A percentile compares a stretch with the other conserved stretches of the same genome.
phyloP scores from a whole-genome alignment of 208 protist genomes.

The Leishmania lainsoni region DNA sequence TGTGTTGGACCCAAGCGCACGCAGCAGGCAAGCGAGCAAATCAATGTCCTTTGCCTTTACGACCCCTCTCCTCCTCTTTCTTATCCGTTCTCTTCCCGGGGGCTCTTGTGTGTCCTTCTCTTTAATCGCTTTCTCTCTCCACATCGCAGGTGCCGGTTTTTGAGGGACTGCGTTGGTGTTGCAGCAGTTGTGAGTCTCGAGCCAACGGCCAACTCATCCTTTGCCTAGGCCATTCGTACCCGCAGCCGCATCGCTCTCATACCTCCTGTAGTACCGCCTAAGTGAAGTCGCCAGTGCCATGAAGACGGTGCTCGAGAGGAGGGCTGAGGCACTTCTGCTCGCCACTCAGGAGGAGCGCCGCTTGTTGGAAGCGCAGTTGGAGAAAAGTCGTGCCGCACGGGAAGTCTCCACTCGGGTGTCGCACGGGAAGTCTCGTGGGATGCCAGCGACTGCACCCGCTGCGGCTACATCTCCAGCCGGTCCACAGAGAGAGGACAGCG shows the following conservation, averaged over 20 bases:
- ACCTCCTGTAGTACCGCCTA: not conserved
- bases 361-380: constrained; percentile 37
- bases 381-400: constrained; percentile 28
- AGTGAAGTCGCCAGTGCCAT: not conserved
- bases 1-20: not conserved
- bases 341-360: constrained; percentile 31
- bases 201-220: not conserved
- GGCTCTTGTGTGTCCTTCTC: not conserved
- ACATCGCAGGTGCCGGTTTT: not conserved
- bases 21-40: not conserved
- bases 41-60: not conserved
- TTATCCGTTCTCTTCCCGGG: not conserved
- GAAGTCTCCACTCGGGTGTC: not conserved
- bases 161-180: not conserved
- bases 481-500: not conserved
- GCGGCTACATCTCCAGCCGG: not conserved
- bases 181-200: not conserved
- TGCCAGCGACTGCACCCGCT: not conserved
- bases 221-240: not conserved
- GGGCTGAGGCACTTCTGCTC: constrained; percentile 19
- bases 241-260: not conserved
- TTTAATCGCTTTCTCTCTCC: not conserved
- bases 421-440: not conserved
- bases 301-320: not conserved
- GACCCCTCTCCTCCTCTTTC: not conserved